Percentiles rank a stretch among this genome's conserved stretches.
These are phyloP conservation scores for Eremochloa ophiuroides DNA, from an alignment of 176 grass and related monocot genomes.

Conservation along the genomic window DNA sequence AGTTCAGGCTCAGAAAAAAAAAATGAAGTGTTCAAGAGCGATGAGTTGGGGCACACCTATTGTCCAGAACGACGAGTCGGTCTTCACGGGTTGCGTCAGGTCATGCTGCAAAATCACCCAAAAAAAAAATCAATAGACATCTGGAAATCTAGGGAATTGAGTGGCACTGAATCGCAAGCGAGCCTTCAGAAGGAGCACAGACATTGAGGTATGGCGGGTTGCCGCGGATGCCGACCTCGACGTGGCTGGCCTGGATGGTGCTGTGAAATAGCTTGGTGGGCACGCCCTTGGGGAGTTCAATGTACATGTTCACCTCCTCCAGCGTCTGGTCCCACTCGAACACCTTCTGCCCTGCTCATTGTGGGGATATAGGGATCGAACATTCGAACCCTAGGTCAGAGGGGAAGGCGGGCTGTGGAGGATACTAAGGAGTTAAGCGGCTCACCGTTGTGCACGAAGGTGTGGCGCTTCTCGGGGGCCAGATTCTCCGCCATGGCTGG, in stretches of 20 bases:
- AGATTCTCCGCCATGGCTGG: conserved; percentile 80
- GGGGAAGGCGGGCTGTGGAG: background rate
- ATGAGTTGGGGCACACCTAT: conserved; percentile 44
- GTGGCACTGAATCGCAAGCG: background rate
- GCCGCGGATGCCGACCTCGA: conserved; percentile 88
- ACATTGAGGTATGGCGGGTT: conserved; percentile 92
- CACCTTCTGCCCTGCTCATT: conserved; percentile 76
- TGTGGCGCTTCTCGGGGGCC: conserved; percentile 79
- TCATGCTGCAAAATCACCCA: conserved; percentile 51
- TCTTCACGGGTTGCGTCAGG: conserved; percentile 77
- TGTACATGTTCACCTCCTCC: conserved; percentile 90
- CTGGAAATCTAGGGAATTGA: background rate
- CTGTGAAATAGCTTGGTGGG: conserved; percentile 76
- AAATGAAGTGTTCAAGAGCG: background rate
- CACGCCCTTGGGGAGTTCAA: conserved; percentile 75
- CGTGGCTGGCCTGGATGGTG: conserved; percentile 65
- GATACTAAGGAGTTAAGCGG: background rate
- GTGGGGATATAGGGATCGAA: background rate
- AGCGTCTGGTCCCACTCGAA: conserved; percentile 99
- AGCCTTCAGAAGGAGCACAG: background rate
- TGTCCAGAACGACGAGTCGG: conserved; percentile 93
- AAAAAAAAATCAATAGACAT: background rate
- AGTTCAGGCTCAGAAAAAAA: background rate
- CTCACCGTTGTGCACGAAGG: conserved; percentile 73
- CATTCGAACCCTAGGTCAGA: conserved; percentile 17